Evolutionary conservation across 108 stramenopile genomes (phyloP), one percentile per base, ranked within the genome.

Genomic region (Mediolabrus comicus): DNA sequence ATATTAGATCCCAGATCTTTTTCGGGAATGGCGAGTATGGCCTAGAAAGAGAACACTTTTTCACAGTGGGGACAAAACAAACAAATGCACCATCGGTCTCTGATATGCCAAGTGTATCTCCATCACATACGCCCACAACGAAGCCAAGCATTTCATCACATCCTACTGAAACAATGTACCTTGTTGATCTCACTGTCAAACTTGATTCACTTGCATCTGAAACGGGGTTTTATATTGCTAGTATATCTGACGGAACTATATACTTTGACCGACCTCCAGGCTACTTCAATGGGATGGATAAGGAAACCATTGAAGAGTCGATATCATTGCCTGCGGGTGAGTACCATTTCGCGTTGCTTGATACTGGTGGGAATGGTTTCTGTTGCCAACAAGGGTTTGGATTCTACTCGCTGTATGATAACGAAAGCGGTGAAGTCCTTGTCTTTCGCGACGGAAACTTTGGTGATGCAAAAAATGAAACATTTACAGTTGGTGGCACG

Each of bases 21-120:
- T 60, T 49, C 14, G 69, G 69, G 17, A 27, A 52, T 59, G 69
- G 69, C 25, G 69, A 70, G 46, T 70, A 41, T 13, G 69, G 69
- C 35, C 58, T 38, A 11, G 33, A 53, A 52, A 51, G 33, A 49
- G 59, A 52, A 39, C 69, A 70, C 59, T 33, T 31, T 6, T 70
- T 70, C 46, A 52, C 28, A 35, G 29, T 49, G 17, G 69, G 59
- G 19, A 51, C 17, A 53, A 3, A 17, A 9, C 59, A 33, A 53
- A 60, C 57, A 13, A 8, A n/a, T 32, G 28, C 65, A 12, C 51
- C 65, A 27, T 53, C 65, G 0, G 22, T 16, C 0, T 57, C 56
- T 5, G 9, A 11, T n/a, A 27, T 5, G 12, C 65, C 65, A 34
- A 35, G 52, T 14, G 25, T 13, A 49, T 27, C 33, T 32, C 65